phyloP scores from a whole-genome alignment of 2,329 filamentous ascomycete species.

The Emergomyces pasteurianus region DNA sequence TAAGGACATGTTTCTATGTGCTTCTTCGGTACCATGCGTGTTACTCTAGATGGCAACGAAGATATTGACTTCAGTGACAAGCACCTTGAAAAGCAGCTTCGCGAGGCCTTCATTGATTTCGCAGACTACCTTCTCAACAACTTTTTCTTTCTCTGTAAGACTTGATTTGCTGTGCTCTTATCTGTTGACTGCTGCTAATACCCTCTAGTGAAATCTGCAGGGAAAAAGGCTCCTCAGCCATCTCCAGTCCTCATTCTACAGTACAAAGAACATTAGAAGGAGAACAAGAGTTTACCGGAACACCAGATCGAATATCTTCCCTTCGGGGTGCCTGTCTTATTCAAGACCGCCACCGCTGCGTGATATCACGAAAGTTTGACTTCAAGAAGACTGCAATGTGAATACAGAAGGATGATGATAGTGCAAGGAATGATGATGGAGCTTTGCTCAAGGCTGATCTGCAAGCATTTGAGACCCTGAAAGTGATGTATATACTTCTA shows the following conservation, averaged over 20 bases:
- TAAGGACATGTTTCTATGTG: conserved; percentile 2
- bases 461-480: conserved; percentile 4
- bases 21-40: conserved; percentile 3
- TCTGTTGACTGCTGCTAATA: background rate
- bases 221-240: conserved; percentile 7
- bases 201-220: conserved; percentile 7
- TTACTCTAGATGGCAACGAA: background rate
- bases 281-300: conserved; percentile 2
- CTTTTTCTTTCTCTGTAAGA: conserved; percentile 10
- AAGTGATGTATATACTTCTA: conserved; percentile 12
- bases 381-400: conserved; percentile 7
- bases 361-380: conserved; percentile 10
- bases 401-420: background rate
- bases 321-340: conserved; percentile 8
- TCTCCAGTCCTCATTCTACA: conserved; percentile 7
- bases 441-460: background rate
- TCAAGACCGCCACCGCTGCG: conserved; percentile 11
- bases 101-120: background rate
- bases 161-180: background rate
- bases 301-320: conserved; percentile 6
- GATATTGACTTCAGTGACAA: background rate
- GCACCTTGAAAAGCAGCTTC: background rate
- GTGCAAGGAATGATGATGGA: conserved; percentile 10
- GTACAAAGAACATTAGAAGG: conserved; percentile 3
- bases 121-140: conserved; percentile 9